These are phyloP conservation scores for Herpetomonas tarakana DNA, from an alignment of 208 protist species.

Conservation along the genomic window DNA sequence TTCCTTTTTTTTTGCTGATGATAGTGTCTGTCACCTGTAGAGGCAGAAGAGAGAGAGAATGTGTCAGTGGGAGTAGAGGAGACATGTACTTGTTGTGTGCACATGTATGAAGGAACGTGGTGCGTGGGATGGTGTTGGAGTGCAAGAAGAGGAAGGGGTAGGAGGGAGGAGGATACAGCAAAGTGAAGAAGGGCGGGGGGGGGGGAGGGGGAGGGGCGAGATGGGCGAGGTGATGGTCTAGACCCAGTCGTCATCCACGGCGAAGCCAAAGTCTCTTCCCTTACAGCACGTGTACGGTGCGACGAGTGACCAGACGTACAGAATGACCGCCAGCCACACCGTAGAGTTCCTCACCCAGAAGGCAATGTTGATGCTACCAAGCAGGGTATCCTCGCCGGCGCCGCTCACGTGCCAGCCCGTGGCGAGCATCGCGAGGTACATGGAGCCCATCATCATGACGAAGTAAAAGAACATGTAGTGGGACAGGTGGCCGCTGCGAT, in stretches of 20 bases:
- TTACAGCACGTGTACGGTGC: constrained; percentile 90
- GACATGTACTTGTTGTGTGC: too few relatives aligned
- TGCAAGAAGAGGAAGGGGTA: too few relatives aligned
- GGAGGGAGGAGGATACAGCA: too few relatives aligned
- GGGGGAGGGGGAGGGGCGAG: too few relatives aligned
- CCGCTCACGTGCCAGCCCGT: constrained; percentile 90
- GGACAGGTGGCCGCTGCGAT: constrained; percentile 72
- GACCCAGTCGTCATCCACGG: constrained; percentile 57
- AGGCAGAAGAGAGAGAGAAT: too few relatives aligned
- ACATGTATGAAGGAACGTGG: too few relatives aligned
- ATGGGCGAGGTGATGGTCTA: too few relatives aligned
- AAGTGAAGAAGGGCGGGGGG: too few relatives aligned
- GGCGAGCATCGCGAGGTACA: constrained; percentile 93
- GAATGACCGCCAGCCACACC: constrained; percentile 71
- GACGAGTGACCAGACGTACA: constrained; percentile 93
- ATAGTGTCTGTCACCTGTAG: too few relatives aligned
- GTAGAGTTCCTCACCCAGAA: constrained; percentile 91
- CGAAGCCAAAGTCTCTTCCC: constrained; percentile 82
- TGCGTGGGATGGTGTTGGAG: too few relatives aligned
- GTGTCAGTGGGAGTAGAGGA: too few relatives aligned
- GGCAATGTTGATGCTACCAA: constrained; percentile 59
- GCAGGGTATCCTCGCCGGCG: constrained; percentile 33
- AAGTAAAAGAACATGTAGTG: constrained; percentile 93
- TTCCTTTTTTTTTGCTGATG: too few relatives aligned
- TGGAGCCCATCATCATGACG: constrained; percentile 91